These are phyloP conservation scores for Backusella liffmaniae DNA, from an alignment of 192 early-diverging fungal species.

Conservation along the genomic window DNA sequence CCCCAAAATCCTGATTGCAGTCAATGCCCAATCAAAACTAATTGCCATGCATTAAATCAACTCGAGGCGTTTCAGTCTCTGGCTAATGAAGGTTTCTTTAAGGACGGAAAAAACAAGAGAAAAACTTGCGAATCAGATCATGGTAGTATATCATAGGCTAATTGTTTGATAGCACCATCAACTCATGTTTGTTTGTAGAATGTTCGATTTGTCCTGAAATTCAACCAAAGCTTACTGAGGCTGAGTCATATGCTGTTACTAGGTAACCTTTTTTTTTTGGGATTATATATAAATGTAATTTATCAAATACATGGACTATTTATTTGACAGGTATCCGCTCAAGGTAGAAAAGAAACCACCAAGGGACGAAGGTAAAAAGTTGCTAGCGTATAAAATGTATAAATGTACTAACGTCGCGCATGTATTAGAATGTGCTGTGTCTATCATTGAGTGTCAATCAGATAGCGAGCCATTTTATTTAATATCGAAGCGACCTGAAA, in stretches of 20 bases:
- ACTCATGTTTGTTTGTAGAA: not conserved
- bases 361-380: conserved; percentile 53
- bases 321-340: conserved; percentile 52
- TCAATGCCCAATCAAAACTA: conserved; percentile 55
- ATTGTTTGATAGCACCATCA: not conserved
- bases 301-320: not conserved
- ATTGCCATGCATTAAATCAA: conserved; percentile 63
- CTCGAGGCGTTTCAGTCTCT: conserved; percentile 25
- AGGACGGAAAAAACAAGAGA: conserved; percentile 7
- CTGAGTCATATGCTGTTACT: conserved; percentile 26
- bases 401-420: not conserved
- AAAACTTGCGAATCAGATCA: not conserved
- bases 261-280: conserved; percentile 11
- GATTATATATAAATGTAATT: not conserved
- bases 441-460: conserved; percentile 44
- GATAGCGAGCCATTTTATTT: conserved; percentile 36
- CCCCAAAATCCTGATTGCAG: conserved; percentile 63
- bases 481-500: conserved; percentile 54
- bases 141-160: not conserved
- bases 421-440: conserved; percentile 51
- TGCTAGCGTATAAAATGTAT: not conserved
- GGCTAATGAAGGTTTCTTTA: conserved; percentile 1
- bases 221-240: not conserved
- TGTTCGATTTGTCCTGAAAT: conserved; percentile 15
- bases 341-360: conserved; percentile 60